Evolutionary conservation across 768 basidiomycete species (phyloP).

Genomic region (Chiua virens): DNA sequence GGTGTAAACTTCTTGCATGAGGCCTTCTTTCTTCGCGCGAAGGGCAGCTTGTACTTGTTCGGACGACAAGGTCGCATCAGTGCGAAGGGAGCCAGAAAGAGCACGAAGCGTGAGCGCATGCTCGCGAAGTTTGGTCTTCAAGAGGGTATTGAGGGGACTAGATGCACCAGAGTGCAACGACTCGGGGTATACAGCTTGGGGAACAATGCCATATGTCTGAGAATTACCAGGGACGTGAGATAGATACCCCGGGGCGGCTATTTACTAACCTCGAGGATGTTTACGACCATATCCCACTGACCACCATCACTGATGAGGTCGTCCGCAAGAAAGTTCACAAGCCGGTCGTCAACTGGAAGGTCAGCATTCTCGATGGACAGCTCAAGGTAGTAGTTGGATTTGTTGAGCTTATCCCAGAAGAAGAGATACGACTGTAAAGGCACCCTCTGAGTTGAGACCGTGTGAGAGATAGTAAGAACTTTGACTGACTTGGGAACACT

Average conservation of each 20-base stretch:
- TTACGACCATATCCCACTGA: slow-evolving; percentile 91
- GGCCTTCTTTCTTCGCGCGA: slow-evolving; percentile 80
- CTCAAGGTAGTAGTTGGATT: slow-evolving; percentile 88
- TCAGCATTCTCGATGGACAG: slow-evolving; percentile 79
- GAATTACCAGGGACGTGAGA: slow-evolving; percentile 31
- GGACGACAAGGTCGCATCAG: slow-evolving; percentile 42
- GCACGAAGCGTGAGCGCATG: slow-evolving; percentile 80
- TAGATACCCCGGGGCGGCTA: background rate
- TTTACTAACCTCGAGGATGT: slow-evolving; percentile 54
- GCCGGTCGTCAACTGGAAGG: slow-evolving; percentile 76
- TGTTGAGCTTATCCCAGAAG: slow-evolving; percentile 97
- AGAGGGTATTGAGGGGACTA: slow-evolving; percentile 66
- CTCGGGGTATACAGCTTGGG: slow-evolving; percentile 81
- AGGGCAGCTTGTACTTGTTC: slow-evolving; percentile 53
- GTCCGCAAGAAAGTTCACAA: slow-evolving; percentile 71
- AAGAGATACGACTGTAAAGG: slow-evolving; percentile 74
- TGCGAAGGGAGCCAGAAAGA: slow-evolving; percentile 53
- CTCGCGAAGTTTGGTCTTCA: slow-evolving; percentile 91
- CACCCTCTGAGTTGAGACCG: slow-evolving; percentile 4
- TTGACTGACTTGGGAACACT: slow-evolving; percentile 75
- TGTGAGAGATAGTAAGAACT: background rate
- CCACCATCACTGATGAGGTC: slow-evolving; percentile 90
- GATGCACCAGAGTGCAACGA: slow-evolving; percentile 80
- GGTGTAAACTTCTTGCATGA: slow-evolving; percentile 81
- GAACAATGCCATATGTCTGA: slow-evolving; percentile 83